Percentiles rank a stretch among this genome's conserved stretches.
These are phyloP conservation scores for Lasiodiplodia citricola DNA, from an alignment of 2,329 filamentous ascomycete genomes.

Conservation along the genomic window DNA sequence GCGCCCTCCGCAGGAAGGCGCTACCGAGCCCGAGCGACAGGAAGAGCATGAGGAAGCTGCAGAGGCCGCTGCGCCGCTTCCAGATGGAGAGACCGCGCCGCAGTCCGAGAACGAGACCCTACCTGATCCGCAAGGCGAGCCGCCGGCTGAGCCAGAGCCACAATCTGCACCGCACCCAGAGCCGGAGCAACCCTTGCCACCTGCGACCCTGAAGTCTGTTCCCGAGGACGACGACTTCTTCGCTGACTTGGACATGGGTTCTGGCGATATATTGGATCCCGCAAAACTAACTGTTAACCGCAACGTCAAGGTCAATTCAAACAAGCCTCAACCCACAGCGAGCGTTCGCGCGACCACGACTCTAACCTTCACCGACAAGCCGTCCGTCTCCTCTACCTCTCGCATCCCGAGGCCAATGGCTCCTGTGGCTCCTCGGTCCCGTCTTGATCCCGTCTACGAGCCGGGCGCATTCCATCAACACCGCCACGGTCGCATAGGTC, in stretches of 20 bases:
- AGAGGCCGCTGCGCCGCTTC: slow-evolving; percentile 25
- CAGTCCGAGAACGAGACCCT: slow-evolving; percentile 18
- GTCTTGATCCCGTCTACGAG: slow-evolving; percentile 92
- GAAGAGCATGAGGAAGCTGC: slow-evolving; percentile 27
- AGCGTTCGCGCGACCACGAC: slow-evolving; percentile 79
- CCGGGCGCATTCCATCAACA: slow-evolving; percentile 76
- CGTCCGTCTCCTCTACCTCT: slow-evolving; percentile 54
- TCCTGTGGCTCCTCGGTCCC: slow-evolving; percentile 54
- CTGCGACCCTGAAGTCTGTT: slow-evolving; percentile 30
- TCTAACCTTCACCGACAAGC: slow-evolving; percentile 87
- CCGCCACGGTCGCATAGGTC: slow-evolving; percentile 62
- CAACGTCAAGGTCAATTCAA: slow-evolving; percentile 85
- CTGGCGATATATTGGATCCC: slow-evolving; percentile 79
- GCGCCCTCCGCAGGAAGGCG: neutral
- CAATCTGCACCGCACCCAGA: slow-evolving; percentile 3
- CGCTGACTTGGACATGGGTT: slow-evolving; percentile 83
- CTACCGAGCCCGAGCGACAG: neutral
- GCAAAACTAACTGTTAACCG: slow-evolving; percentile 85
- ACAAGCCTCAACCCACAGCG: slow-evolving; percentile 62
- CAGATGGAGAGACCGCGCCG: slow-evolving; percentile 33
- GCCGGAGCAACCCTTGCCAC: slow-evolving; percentile 2
- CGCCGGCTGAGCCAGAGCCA: slow-evolving; percentile 27
- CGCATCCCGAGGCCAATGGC: slow-evolving; percentile 78
- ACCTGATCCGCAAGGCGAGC: neutral
- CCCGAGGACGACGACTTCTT: slow-evolving; percentile 76